Conservation (phyloP, 2,329 filamentous ascomycete genomes). For the Cladosporium sphaerospermum region DNA sequence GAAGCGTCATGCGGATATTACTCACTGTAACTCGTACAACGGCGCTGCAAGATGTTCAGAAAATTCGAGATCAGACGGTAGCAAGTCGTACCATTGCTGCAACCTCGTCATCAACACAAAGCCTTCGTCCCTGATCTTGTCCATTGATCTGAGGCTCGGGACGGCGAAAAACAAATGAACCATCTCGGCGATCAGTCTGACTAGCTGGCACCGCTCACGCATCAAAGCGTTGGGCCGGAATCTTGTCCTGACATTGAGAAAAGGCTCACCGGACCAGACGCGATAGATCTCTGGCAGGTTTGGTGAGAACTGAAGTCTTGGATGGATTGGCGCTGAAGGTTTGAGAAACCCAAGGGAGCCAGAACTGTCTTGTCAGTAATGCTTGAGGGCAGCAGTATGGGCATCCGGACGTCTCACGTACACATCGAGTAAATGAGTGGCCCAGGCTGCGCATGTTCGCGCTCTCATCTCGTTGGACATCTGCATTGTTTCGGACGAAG, state of each 20-base stretch:
- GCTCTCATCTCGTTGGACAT: background rate
- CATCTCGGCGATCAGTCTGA: background rate
- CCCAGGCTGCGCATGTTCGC: background rate
- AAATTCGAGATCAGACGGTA: background rate
- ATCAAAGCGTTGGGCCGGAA: background rate
- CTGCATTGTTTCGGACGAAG: background rate
- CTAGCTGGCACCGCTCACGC: background rate
- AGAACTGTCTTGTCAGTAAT: background rate
- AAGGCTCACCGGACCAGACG: slow-evolving; percentile 3
- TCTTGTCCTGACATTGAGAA: background rate
- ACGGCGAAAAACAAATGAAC: background rate
- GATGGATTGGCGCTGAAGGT: background rate
- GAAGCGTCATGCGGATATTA: background rate
- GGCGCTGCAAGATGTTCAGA: background rate
- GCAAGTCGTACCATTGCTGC: background rate
- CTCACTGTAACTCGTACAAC: background rate
- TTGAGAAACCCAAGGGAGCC: background rate
- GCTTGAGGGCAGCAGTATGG: background rate
- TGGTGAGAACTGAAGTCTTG: background rate
- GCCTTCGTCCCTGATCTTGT: background rate
- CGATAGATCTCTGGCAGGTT: background rate
- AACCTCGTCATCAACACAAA: background rate
- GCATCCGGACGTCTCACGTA: background rate
- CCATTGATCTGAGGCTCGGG: background rate
- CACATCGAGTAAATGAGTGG: background rate